Conservation (phyloP, 1,284 basidiomycete species). For the Cystodermella granulosa region DNA sequence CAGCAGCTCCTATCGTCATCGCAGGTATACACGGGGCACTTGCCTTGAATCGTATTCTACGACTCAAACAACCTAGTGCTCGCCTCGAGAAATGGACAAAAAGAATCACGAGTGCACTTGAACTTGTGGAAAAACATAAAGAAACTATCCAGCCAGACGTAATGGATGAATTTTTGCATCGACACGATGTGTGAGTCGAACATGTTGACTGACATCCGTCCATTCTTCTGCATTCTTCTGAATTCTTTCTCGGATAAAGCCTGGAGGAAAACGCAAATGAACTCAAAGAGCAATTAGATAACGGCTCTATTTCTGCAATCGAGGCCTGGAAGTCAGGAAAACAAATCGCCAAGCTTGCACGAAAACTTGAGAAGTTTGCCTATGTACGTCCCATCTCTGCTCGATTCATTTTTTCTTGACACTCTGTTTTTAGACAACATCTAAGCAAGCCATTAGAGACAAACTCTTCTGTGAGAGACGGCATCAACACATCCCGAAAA, state of each 20-base stretch:
- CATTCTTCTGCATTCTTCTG: neutral
- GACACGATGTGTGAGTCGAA: neutral
- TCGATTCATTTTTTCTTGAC: too few species aligned
- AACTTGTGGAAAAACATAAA: neutral
- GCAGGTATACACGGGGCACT: neutral
- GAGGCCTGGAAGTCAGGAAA: neutral
- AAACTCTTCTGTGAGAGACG: too few species aligned
- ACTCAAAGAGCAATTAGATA: neutral
- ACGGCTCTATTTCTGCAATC: neutral
- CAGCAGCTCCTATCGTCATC: neutral
- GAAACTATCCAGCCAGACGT: neutral
- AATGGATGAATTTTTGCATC: neutral
- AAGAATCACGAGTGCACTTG: neutral
- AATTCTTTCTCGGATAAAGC: neutral
- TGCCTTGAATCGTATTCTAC: neutral
- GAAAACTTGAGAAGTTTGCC: neutral
- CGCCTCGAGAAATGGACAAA: neutral
- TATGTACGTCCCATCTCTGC: too few species aligned
- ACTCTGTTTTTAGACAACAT: too few species aligned
- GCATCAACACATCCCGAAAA: too few species aligned
- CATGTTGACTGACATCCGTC: neutral
- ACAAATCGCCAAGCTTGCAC: neutral
- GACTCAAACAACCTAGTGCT: neutral
- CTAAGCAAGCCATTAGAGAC: too few species aligned
- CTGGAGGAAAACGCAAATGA: neutral